Conservation (phyloP, 1,139 yeast species). For the Pichia inconspicua region DNA sequence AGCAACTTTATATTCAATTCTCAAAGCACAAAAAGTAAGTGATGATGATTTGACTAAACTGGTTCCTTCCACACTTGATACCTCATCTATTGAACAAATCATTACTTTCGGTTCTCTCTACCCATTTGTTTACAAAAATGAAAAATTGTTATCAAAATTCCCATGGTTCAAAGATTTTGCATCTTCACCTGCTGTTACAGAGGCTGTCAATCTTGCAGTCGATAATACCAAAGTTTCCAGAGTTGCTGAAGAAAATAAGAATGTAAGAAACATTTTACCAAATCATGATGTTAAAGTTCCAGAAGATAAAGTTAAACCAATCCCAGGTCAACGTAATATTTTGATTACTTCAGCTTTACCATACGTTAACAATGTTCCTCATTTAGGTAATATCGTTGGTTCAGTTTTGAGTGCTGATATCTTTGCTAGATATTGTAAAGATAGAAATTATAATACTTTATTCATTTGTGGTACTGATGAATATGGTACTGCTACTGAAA, state of each 20-base stretch:
- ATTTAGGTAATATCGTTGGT: conserved; percentile 93
- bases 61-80: conserved; percentile 14
- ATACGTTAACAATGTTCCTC: conserved; percentile 96
- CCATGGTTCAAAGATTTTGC: conserved; percentile 41
- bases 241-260: conserved; percentile 42
- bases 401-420: conserved; percentile 93
- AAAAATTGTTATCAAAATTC: conserved; percentile 1
- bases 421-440: conserved; percentile 82
- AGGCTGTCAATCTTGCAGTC: conserved; percentile 35
- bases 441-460: conserved; percentile 79
- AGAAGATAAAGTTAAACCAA: conserved; percentile 19
- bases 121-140: conserved; percentile 29
- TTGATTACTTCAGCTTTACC: conserved; percentile 94
- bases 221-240: conserved; percentile 38
- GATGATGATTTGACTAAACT: conserved; percentile 4
- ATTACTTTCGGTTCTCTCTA: conserved; percentile 39
- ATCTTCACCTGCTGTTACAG: conserved; percentile 30
- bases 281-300: conserved; percentile 35
- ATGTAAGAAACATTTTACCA: conserved; percentile 39
- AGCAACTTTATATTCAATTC: conserved; percentile 21
- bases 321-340: conserved; percentile 53
- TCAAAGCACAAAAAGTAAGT: conserved; percentile 18
- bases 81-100: conserved; percentile 35
- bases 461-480: conserved; percentile 97
- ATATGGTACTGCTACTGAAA: conserved; percentile 98